Evolutionary conservation across 768 basidiomycete genomes (phyloP).

Genomic region (Cyclocybe cylindracea): DNA sequence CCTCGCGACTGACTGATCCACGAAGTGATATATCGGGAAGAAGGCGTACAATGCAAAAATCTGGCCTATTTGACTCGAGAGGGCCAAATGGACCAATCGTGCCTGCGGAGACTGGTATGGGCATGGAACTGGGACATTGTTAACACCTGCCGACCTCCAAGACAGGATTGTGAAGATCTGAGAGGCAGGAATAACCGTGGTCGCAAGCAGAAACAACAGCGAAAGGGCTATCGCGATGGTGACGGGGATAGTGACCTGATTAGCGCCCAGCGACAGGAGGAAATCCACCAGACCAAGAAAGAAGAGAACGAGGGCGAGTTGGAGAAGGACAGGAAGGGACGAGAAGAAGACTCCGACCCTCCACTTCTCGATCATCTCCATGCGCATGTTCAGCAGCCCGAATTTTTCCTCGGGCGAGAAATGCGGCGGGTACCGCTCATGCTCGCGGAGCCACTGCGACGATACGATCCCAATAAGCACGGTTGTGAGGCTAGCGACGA

Average conservation of each 20-base stretch:
- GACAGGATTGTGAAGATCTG: slow-evolving; percentile 3
- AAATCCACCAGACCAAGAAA: slow-evolving; percentile 24
- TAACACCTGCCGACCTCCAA: not conserved
- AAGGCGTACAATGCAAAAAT: too few relatives aligned
- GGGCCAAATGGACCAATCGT: slow-evolving; percentile 5
- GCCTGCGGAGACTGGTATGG: slow-evolving; percentile 17
- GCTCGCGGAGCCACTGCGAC: slow-evolving; percentile 25
- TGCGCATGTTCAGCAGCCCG: slow-evolving; percentile 20
- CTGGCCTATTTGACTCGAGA: too few relatives aligned
- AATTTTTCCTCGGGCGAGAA: slow-evolving; percentile 13
- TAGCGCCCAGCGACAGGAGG: slow-evolving; percentile 17
- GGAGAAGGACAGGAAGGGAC: slow-evolving; percentile 24
- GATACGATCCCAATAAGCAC: slow-evolving; percentile 21
- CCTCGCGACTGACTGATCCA: too few relatives aligned
- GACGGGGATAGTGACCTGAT: slow-evolving; percentile 17
- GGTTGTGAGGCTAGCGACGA: slow-evolving; percentile 19
- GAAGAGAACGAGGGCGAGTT: slow-evolving; percentile 24
- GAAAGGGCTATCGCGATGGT: slow-evolving; percentile 11
- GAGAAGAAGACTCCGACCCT: slow-evolving; percentile 19
- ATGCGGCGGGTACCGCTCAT: slow-evolving; percentile 9
- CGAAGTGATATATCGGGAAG: too few relatives aligned
- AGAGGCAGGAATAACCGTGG: slow-evolving; percentile 13
- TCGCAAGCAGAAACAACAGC: slow-evolving; percentile 16
- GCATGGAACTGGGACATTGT: slow-evolving; percentile 2
- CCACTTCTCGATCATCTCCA: slow-evolving; percentile 21